Conservation (phyloP, 352 stramenopile species). For the Globisporangium emineosum region DNA sequence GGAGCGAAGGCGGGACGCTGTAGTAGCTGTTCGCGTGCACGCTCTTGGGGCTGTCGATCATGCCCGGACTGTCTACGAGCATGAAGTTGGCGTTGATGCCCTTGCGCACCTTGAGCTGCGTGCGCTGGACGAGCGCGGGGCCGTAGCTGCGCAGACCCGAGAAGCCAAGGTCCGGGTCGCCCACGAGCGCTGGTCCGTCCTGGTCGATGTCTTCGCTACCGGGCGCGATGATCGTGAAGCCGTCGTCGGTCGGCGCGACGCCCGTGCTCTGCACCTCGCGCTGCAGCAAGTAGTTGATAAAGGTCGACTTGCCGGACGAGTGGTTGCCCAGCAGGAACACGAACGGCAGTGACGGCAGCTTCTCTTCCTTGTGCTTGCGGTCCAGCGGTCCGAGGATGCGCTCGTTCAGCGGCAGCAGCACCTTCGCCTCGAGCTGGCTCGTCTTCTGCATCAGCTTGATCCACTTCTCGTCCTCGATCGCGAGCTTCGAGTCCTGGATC, state of each 20-base stretch:
- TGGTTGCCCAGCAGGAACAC: conserved; percentile 99
- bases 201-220: conserved; percentile 95
- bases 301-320: conserved; percentile 97
- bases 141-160: conserved; percentile 94
- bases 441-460: conserved; percentile 84
- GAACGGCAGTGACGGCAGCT: conserved; percentile 94
- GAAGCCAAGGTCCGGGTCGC: conserved; percentile 98
- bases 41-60: conserved; percentile 97
- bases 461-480: conserved; percentile 70
- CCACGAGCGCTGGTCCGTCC: conserved; percentile 93
- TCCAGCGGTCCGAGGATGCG: conserved; percentile 85
- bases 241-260: conserved; percentile 99
- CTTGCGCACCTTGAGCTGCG: conserved; percentile 96
- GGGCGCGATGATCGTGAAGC: conserved; percentile 98
- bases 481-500: conserved; percentile 26
- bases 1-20: conserved; percentile 29
- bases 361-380: conserved; percentile 86
- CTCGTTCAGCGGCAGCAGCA: conserved; percentile 84
- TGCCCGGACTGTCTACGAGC: conserved; percentile 98
- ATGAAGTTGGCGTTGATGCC: conserved; percentile 96
- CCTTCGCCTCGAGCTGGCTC: conserved; percentile 58
- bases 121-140: conserved; percentile 97
- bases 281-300: conserved; percentile 98
- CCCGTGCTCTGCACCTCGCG: conserved; percentile 96
- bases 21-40: conserved; percentile 60